Base-by-base conservation (phyloP, 2,329 filamentous ascomycete genomes). In the Mollisiaceae sp. region DNA sequence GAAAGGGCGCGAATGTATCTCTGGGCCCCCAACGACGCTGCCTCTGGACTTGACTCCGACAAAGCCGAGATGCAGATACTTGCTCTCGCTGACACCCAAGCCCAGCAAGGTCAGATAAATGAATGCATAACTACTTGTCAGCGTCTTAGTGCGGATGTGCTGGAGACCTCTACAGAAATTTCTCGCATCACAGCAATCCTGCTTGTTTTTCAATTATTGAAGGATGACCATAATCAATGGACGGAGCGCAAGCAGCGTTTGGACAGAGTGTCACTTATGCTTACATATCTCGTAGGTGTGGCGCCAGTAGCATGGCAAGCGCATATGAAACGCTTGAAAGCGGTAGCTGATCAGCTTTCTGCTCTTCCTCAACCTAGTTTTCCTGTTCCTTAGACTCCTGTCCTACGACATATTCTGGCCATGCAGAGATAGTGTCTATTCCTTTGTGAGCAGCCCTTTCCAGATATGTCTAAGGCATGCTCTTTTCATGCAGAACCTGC, bases 1-100 rank as follows among this genome's bases (percentile, higher is more conserved):
- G 64, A 65, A 35, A 35, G 39, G 8, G 35, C 41, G 3, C 55
- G 60, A 4, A 65, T 65, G 64, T 11, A 45, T 27, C n/a, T 65
- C 11, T 63, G 32, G 36, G 50, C 57, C 27, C 64, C 60, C 18
- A 56, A 14, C 8, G 39, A 65, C 4, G 11, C 45, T 4, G 14
- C 64, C 1, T 50, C 38, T 36, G 45, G 45, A 24, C 22, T 27
- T 2, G 20, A 22, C 22, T 12, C 45, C 1, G 45, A 50, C n/a
- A 50, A 27, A 8, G n/a, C 22, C 12, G 45, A 50, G 22, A 50
- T 50, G 45, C 45, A 50, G 11, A n/a, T 50, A 12, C 20, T 50
- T 4, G 9, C 20, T 9, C 45, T 22, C 11, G 45, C 45, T 5
- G 20, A 50, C 6, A 12, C 6, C 8, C 45, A 50, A 27, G 45